phyloP scores from a whole-genome alignment of 2,329 filamentous ascomycete species.

The Colletotrichum spaethianum region DNA sequence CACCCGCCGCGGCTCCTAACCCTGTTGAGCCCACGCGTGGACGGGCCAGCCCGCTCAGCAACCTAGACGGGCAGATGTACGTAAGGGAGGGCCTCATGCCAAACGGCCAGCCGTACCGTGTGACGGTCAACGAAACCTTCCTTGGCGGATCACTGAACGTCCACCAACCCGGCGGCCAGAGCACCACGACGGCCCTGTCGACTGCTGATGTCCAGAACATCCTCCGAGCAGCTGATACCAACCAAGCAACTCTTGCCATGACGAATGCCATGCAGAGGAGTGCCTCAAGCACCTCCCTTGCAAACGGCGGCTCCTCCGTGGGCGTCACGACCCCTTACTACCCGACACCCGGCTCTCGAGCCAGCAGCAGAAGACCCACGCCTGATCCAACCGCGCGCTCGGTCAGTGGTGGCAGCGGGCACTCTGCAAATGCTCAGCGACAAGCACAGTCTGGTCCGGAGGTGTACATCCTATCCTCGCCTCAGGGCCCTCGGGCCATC shows the following conservation, averaged over 20 bases:
- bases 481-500: slow-evolving; percentile 70
- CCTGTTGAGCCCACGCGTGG: slow-evolving; percentile 44
- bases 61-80: slow-evolving; percentile 38
- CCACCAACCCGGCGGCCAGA: slow-evolving; percentile 29
- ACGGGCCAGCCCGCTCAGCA: slow-evolving; percentile 49
- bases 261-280: slow-evolving; percentile 66
- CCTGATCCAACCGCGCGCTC: slow-evolving; percentile 58
- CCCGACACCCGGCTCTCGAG: slow-evolving; percentile 52
- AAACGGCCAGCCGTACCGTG: slow-evolving; percentile 42
- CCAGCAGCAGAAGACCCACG: slow-evolving; percentile 62
- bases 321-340: slow-evolving; percentile 60
- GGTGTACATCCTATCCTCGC: slow-evolving; percentile 74
- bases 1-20: slow-evolving; percentile 44
- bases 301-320: slow-evolving; percentile 54
- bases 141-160: slow-evolving; percentile 24
- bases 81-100: slow-evolving; percentile 39
- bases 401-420: slow-evolving; percentile 47
- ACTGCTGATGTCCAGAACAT: slow-evolving; percentile 62
- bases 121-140: slow-evolving; percentile 43
- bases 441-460: slow-evolving; percentile 55
- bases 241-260: slow-evolving; percentile 59
- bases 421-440: slow-evolving; percentile 43
- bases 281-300: slow-evolving; percentile 61
- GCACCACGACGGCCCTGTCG: slow-evolving; percentile 48
- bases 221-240: slow-evolving; percentile 61